Base-by-base conservation (phyloP, 106 monocot species). In the Platanthera zijinensis region DNA sequence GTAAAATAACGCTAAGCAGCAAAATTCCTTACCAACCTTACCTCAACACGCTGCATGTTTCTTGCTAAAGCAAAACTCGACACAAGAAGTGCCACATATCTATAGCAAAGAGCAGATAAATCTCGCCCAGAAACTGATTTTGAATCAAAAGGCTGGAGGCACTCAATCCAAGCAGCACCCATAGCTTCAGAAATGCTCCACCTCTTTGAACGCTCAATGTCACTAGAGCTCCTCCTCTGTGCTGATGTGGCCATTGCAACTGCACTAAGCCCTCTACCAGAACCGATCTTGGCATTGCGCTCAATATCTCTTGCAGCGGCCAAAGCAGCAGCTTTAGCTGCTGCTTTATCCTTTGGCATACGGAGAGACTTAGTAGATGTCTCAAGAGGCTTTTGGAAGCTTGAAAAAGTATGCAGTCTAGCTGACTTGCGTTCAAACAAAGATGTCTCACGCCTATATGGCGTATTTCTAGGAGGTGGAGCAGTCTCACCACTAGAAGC, bases 161-260 rank as follows among this genome's bases (percentile, higher is more conserved):
- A 94, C 75, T 94, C 94, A 66, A 71, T 87, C 99, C 99, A 99
- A 48, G 99, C 99, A 70, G 85, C 83, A 72, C 83, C 84, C 99
- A 99, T 99, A 14, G 99, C 94, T 80, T 94, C 99, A 59, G 83
- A 81, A 21, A 85, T 76, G 76, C 85, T 99, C 99, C 99, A 99
- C 71, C 99, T 92, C 83, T 87, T 99, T 75, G 94, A 84, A 75
- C 99, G 94, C 49, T 92, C 86, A 49, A 80, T 25, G 79, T 99
- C 99, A 69, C 85, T 85, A 22, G 53, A 46, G 78, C 85, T 92
- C 75, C 99, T 92, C 81, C 99, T 91, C 78, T 99, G 94, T 52
- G 86, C 87, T 71, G 99, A 99, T 71, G 99, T 99, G 13, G 99
- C 99, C 99, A 99, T 99, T 52, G 99, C 99, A 39, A 99, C 99